Conservation (phyloP, 2,329 filamentous ascomycete genomes). For the Monascus ruber region DNA sequence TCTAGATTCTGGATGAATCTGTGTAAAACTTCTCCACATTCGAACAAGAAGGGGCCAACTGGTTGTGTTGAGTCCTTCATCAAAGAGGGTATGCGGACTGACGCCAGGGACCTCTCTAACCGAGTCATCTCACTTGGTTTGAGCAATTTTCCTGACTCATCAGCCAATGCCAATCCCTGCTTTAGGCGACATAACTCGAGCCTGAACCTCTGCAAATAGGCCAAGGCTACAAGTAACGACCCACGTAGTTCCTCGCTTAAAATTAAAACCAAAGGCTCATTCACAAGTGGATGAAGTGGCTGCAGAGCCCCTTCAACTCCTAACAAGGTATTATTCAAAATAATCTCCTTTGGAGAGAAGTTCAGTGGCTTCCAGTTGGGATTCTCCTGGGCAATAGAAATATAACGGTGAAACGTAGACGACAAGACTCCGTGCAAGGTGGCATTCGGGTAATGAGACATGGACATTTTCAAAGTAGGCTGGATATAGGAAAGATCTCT, state of each 20-base stretch:
- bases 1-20: constrained; percentile 23
- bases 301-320: constrained; percentile 16
- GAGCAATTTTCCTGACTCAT: constrained; percentile 20
- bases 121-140: constrained; percentile 33
- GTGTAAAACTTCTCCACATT: constrained; percentile 25
- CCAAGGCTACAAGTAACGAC: constrained; percentile 15
- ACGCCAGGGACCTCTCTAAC: constrained; percentile 31
- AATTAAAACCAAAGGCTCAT: constrained; percentile 26
- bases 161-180: constrained; percentile 20
- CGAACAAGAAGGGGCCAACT: constrained; percentile 25
- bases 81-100: constrained; percentile 25
- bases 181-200: constrained; percentile 24
- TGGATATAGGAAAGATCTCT: constrained; percentile 23
- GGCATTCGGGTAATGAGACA: constrained; percentile 7
- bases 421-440: constrained; percentile 5
- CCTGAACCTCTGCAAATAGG: constrained; percentile 27
- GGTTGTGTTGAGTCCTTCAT: constrained; percentile 33
- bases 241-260: constrained; percentile 11
- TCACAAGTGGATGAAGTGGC: constrained; percentile 29
- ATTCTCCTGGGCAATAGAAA: constrained; percentile 20
- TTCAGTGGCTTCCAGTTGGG: constrained; percentile 17
- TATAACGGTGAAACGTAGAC: constrained; percentile 18
- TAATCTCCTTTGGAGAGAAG: constrained; percentile 9
- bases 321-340: constrained; percentile 15
- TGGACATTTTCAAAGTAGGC: constrained; percentile 13